A percentile compares a stretch with the other conserved stretches of the same genome.
Conservation (phyloP, 1,139 yeast genomes). For the Yamadazyma aaseri region DNA sequence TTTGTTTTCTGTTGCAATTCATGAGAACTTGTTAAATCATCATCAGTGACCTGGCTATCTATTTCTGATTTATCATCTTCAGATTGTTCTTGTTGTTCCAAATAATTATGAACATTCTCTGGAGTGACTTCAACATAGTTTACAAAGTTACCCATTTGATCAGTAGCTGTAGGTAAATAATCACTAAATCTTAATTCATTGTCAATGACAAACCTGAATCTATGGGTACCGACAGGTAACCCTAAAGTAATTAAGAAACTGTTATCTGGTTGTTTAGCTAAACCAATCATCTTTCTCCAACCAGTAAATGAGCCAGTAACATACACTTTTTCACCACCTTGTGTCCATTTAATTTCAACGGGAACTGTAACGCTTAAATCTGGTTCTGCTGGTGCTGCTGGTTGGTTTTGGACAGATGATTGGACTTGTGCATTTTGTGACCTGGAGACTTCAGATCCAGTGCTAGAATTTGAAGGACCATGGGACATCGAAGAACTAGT, state of each 20-base stretch:
- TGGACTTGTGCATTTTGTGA: slow-evolving; percentile 1
- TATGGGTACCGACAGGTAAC: slow-evolving; percentile 47
- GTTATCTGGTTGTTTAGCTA: slow-evolving; percentile 48
- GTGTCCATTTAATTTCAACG: slow-evolving; percentile 86
- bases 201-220: slow-evolving; percentile 48
- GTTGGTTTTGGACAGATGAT: not conserved
- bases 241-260: slow-evolving; percentile 42
- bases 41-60: slow-evolving; percentile 10
- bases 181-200: slow-evolving; percentile 49
- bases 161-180: slow-evolving; percentile 49
- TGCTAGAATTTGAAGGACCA: not conserved
- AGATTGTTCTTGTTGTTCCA: slow-evolving; percentile 20
- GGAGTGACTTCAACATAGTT: slow-evolving; percentile 50
- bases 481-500: not conserved
- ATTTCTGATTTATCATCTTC: slow-evolving; percentile 12
- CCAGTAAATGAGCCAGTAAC: slow-evolving; percentile 52
- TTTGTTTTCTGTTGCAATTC: slow-evolving; percentile 8
- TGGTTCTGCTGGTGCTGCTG: slow-evolving; percentile 11
- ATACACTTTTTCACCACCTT: slow-evolving; percentile 85
- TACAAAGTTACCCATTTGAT: slow-evolving; percentile 52
- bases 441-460: not conserved
- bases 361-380: slow-evolving; percentile 53
- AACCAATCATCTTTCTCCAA: slow-evolving; percentile 52
- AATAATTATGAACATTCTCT: slow-evolving; percentile 34
- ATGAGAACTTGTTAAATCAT: slow-evolving; percentile 10